Percentiles rank a stretch among this genome's conserved stretches.
Conservation (phyloP, 106 monocot genomes). For the Gastrodia elata region DNA sequence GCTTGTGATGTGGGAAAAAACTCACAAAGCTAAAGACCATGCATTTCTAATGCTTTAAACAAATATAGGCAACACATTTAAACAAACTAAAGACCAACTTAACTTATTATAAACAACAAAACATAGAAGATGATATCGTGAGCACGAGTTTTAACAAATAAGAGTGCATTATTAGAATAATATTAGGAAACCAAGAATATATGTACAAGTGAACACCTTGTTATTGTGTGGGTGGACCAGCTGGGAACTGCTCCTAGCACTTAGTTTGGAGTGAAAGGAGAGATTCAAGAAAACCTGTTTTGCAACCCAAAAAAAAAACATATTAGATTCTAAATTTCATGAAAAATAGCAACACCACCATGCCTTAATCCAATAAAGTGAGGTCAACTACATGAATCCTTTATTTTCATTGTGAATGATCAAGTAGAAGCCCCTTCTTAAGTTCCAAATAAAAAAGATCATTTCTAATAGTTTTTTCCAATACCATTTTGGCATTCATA, state of each 20-base stretch:
- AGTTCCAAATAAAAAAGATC: no score
- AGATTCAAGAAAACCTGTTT: conserved; percentile 24
- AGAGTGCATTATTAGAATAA: background rate
- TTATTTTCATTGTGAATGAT: no score
- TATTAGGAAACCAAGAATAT: background rate
- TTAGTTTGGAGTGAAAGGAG: conserved; percentile 25
- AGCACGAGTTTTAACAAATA: background rate
- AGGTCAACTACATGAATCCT: no score
- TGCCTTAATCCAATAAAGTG: no score
- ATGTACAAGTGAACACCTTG: background rate
- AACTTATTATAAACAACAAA: background rate
- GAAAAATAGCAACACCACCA: no score
- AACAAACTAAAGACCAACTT: background rate
- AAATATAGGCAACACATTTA: no score
- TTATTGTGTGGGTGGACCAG: conserved; percentile 37
- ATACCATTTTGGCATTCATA: no score
- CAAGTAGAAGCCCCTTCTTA: no score
- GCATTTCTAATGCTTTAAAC: no score
- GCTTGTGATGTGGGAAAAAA: no score
- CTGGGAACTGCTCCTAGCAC: conserved; percentile 45
- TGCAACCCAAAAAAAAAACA: background rate
- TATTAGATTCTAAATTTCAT: background rate
- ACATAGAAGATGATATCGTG: background rate
- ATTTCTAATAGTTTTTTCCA: no score
- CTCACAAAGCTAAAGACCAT: no score